Evolutionary conservation across 257 asterid species (phyloP), one percentile per base, ranked within the genome.

Genomic region (Salvia miltiorrhiza): DNA sequence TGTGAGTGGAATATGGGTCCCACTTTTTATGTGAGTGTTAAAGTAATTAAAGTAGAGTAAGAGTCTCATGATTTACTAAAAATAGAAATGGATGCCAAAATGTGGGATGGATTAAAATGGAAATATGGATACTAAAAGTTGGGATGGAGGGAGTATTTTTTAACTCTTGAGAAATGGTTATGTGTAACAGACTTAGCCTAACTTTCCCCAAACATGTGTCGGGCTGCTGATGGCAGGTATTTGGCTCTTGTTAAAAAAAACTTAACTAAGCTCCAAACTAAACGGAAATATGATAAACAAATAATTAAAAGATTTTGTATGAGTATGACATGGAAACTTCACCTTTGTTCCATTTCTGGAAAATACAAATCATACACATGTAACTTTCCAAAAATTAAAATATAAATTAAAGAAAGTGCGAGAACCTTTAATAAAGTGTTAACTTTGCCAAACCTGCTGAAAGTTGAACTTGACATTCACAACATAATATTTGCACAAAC

Each of bases 231-330:
- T 39, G 30, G 62, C 37, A n/a, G 5, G 12, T 21, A 50, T 56
- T 65, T 33, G 59, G 48, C 21, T 43, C 43, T 30, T 44, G 11
- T 7, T 37, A 44, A n/a, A 47, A 11, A 33, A 61, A 43, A 4
- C 40, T 26, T 13, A 16, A 63, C 44, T 62, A 61, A 62, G 63
- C 43, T 43, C 26, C 50, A 4, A 28, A 44, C 73, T 5, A 74
- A 44, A 24, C 56, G 39, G 14, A 24, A 37, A 55, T 37, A 33
- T 28, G 26, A 37, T 35, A 41, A 17, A 72, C 30, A 39, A 53
- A 28, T 19, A 40, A 30, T 20, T 17, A 28, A 65, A 20, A 64
- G 7, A 30, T 19, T 12, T 39, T 43, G 4, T 10, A 3, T 7
- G 43, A 45, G 20, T 21, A 56, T 44, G 48, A 24, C 16, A 30